Base-by-base conservation (phyloP, 805 yeast genomes). In the Yamadazyma tumulicola region DNA sequence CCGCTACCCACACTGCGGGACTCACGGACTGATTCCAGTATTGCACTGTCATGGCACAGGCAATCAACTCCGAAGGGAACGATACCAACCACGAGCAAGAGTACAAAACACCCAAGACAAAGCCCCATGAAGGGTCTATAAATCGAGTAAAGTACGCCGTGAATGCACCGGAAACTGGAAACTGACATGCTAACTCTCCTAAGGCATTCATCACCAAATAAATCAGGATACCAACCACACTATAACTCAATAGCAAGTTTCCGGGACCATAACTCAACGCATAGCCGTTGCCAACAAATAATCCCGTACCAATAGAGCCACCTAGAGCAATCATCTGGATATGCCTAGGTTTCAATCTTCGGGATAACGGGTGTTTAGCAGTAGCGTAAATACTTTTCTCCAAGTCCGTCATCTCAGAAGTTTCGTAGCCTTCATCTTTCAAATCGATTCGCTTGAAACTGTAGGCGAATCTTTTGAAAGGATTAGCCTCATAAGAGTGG, bases 291-390 rank as follows among this genome's bases (percentile, higher is more conserved):
- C 74, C 73, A 25, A 67, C 59, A 46, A 72, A 68, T 34, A 72
- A 55, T 30, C 77, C 78, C n/a, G 85, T 78, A 55, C 88, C 86
- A 43, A 81, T 77, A 41, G 80, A 72, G 47, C 85, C 85, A 42
- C 85, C 87, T 44, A 81, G 74, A 20, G 85, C 78, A 41, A 81
- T 72, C 75, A 81, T 78, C 45, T 78, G 77, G 48, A 80, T 59
- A 53, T 85, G 91, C 52, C 91, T 72, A 29, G 76, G 71, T 47
- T 75, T 78, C 35, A 81, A 66, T 9, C 70, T 55, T 44, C 82
- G 62, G 20, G 70, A 57, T 38, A 72, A 59, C n/a, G 79, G 79
- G 32, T 31, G 36, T 31, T 30, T 37, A 10, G 40, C 40, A 5
- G 68, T 54, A 21, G 69, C 68, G 37, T 57, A 51, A 27, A 61